A percentile compares a stretch with the other conserved stretches of the same genome.
Conservation (phyloP, 257 asterid species). For the Eucommia ulmoides region DNA sequence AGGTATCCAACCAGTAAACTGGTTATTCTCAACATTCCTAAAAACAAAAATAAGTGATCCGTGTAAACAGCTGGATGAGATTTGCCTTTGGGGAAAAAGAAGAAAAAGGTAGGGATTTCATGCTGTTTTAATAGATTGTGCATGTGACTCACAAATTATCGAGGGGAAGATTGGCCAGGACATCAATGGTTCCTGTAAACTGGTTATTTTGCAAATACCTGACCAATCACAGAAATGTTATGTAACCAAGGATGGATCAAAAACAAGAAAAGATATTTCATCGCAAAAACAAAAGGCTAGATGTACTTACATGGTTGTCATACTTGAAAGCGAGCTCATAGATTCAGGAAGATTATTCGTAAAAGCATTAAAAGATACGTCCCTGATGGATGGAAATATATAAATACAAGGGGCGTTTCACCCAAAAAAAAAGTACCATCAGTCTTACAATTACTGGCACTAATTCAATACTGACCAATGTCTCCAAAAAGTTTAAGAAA, state of each 20-base stretch:
- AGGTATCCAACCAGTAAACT: slow-evolving; percentile 82
- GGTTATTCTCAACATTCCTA: slow-evolving; percentile 88
- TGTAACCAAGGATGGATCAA: slow-evolving; percentile 10
- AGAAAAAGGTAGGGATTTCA: too few species aligned
- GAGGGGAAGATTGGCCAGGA: slow-evolving; percentile 84
- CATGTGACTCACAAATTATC: slow-evolving; percentile 49
- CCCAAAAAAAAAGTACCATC: too few species aligned
- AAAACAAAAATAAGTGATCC: neutral
- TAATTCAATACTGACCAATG: too few species aligned
- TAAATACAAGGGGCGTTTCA: too few species aligned
- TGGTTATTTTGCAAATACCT: slow-evolving; percentile 94
- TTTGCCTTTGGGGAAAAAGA: too few species aligned
- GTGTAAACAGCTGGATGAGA: too few species aligned
- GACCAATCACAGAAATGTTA: slow-evolving; percentile 13
- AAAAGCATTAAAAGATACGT: slow-evolving; percentile 64
- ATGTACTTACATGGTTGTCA: slow-evolving; percentile 53
- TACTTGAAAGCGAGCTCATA: slow-evolving; percentile 38
- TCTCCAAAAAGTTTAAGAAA: too few species aligned
- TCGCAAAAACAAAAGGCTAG: neutral
- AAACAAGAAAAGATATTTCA: neutral
- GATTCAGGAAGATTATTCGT: slow-evolving; percentile 75
- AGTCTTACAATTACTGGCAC: too few species aligned
- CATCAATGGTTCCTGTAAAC: slow-evolving; percentile 77
- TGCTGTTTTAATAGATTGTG: too few species aligned
- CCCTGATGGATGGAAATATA: slow-evolving; percentile 67